Evolutionary conservation across 345 rosid genomes (phyloP).

Genomic region (Jatropha curcas): DNA sequence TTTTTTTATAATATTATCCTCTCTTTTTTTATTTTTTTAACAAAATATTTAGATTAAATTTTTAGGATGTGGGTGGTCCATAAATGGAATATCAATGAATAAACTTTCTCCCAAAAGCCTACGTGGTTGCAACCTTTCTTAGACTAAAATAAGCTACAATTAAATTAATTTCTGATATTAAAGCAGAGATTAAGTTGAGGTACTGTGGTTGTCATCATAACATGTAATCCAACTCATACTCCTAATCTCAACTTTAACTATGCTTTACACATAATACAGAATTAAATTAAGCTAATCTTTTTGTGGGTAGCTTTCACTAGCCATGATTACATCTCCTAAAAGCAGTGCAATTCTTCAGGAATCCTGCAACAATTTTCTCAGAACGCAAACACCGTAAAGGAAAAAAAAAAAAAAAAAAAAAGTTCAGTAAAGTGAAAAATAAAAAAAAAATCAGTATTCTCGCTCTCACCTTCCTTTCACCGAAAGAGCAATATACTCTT

Average conservation of each 20-base stretch:
- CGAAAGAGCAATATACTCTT: too few relatives aligned
- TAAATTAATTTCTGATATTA: background rate
- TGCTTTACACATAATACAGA: conserved; percentile 37
- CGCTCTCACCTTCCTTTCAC: too few relatives aligned
- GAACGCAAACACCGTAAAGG: conserved; percentile 24
- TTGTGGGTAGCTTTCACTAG: conserved; percentile 35
- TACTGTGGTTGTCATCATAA: conserved; percentile 28
- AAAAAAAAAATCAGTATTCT: too few relatives aligned
- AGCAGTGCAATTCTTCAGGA: conserved; percentile 53
- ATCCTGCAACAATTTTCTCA: conserved; percentile 46
- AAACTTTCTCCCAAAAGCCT: too few relatives aligned
- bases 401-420: conserved; percentile 2
- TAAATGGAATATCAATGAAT: too few relatives aligned
- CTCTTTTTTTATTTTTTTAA: too few relatives aligned
- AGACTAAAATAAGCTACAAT: background rate
- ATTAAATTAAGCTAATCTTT: conserved; percentile 31
- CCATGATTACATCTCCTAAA: conserved; percentile 54
- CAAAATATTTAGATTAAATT: too few relatives aligned
- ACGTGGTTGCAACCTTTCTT: too few relatives aligned
- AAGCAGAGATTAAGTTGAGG: conserved; percentile 10
- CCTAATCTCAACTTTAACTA: conserved; percentile 22
- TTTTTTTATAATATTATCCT: too few relatives aligned
- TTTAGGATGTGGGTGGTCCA: too few relatives aligned
- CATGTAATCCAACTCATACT: conserved; percentile 38
- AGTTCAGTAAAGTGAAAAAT: too few relatives aligned